Percentiles rank a stretch among this genome's conserved stretches.
Evolutionary conservation across 1,284 basidiomycete species (phyloP).

Genomic region (Irpex rosettiformis): DNA sequence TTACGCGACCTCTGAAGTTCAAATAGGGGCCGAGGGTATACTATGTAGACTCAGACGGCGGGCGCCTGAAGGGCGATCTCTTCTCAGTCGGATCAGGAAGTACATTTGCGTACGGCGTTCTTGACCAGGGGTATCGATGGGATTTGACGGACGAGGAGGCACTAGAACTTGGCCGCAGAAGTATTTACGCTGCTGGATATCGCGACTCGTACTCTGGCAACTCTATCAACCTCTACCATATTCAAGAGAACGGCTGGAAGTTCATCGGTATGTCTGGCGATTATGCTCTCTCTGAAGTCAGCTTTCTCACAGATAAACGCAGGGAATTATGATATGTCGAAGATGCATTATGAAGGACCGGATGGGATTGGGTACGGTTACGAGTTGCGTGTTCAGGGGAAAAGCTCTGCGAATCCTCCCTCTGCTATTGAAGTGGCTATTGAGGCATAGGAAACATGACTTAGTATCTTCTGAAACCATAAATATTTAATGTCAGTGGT

Average conservation of each 20-base stretch:
- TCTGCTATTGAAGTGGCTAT: neutral
- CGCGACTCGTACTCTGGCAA: conserved; percentile 98
- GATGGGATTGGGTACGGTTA: conserved; percentile 75
- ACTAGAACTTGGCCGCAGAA: conserved; percentile 89
- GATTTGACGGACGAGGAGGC: conserved; percentile 94
- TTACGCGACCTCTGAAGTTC: too few species aligned
- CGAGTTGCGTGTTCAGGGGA: conserved; percentile 51
- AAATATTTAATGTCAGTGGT: too few species aligned
- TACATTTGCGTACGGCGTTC: conserved; percentile 97
- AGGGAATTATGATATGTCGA: conserved; percentile 82
- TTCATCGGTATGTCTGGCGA: conserved; percentile 69
- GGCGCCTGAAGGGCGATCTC: conserved; percentile 91
- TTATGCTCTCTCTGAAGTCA: neutral
- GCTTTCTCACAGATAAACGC: conserved; percentile 3
- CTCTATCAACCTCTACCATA: conserved; percentile 94
- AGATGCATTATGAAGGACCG: conserved; percentile 80
- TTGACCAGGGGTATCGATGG: conserved; percentile 96
- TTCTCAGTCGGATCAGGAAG: conserved; percentile 99
- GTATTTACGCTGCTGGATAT: conserved; percentile 97
- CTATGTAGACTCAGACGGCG: conserved; percentile 98
- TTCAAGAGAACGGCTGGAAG: conserved; percentile 91
- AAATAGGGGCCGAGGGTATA: conserved; percentile 97
- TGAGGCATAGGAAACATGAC: too few species aligned
- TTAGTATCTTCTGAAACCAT: too few species aligned
- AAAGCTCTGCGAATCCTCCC: conserved; percentile 28